Evolutionary conservation across 2,329 filamentous ascomycete genomes (phyloP).

Genomic region (Sporothrix protearum): DNA sequence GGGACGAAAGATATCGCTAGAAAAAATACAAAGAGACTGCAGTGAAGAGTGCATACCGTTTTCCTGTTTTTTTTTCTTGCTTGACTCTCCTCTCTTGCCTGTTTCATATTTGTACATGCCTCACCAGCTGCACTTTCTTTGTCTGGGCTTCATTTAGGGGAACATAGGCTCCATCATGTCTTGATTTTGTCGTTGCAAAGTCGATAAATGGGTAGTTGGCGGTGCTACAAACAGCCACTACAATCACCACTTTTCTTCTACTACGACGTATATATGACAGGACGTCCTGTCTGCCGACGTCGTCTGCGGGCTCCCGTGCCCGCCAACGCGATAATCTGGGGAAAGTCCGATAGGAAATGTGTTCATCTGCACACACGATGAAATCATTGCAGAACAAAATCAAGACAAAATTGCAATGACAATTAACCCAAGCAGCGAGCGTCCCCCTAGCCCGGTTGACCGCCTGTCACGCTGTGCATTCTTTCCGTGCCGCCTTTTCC

Average conservation of each 20-base stretch:
- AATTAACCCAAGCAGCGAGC: no score
- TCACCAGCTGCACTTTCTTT: not conserved
- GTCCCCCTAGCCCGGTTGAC: no score
- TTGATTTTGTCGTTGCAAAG: not conserved
- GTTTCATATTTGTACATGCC: not conserved
- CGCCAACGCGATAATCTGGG: not conserved
- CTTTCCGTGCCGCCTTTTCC: not conserved
- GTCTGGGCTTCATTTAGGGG: not conserved
- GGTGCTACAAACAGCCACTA: not conserved
- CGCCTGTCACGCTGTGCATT: not conserved
- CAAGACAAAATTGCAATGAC: not conserved
- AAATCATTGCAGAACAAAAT: not conserved
- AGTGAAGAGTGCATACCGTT: not conserved
- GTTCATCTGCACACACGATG: not conserved
- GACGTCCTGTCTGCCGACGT: not conserved
- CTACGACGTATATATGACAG: no score
- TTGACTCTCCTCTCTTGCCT: not conserved
- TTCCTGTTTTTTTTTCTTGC: not conserved
- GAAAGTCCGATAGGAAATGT: slow-evolving; percentile 4
- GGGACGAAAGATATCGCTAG: not conserved
- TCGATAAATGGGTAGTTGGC: not conserved
- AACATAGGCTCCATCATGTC: not conserved
- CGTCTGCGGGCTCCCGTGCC: not conserved
- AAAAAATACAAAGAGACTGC: not conserved
- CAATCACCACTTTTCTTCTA: not conserved